Evolutionary conservation across 2,329 filamentous ascomycete species (phyloP), one percentile per base, ranked within the genome.

Genomic region (Epichloe brachyelytri): DNA sequence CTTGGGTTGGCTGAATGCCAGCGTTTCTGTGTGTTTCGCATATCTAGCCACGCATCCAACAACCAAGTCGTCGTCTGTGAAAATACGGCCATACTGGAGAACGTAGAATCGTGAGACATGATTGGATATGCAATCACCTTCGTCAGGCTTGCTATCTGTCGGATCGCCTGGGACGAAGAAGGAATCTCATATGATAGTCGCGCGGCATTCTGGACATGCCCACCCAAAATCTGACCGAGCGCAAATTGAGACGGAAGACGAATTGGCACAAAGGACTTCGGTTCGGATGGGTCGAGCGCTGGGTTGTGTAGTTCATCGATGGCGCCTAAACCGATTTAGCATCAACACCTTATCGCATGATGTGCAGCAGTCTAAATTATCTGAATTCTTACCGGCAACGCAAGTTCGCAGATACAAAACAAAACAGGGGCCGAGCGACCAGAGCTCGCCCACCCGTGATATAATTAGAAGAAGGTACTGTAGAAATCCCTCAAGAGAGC

Each of bases 401-500:
- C 63, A 71, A 58, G 69, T 66, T 54, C 73, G 72, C 12, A 81
- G 61, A 57, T 81, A 82, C 15, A 65, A 58, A 14, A 61, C 51
- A 52, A 78, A 62, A 26, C 75, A 65, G 6, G 64, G 61, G 3
- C 70, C 66, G 36, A 77, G 53, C 8, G 69, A 62, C 77, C 78
- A 80, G 17, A 82, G 58, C 19, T 60, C 63, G 19, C 69, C 69
- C 4, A 68, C 67, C 49, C 70, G 66, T 47, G 69, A 67, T 26
- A 74, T 63, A 8, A 70, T 63, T 26, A 72, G 62, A 56, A 79
- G 68, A 5, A 78, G 57, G 44, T 74, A 71, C 47, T 68, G 66
- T 48, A 80, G 70, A 52, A 83, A 74, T 3, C 65, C 65, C 56
- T 78, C 71, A n/a, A 83, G 74, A 11, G 73, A 71, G 17, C 68